These are phyloP conservation scores for Beauveria medogensis DNA, from an alignment of 2,329 filamentous ascomycete species.

Conservation along the genomic window DNA sequence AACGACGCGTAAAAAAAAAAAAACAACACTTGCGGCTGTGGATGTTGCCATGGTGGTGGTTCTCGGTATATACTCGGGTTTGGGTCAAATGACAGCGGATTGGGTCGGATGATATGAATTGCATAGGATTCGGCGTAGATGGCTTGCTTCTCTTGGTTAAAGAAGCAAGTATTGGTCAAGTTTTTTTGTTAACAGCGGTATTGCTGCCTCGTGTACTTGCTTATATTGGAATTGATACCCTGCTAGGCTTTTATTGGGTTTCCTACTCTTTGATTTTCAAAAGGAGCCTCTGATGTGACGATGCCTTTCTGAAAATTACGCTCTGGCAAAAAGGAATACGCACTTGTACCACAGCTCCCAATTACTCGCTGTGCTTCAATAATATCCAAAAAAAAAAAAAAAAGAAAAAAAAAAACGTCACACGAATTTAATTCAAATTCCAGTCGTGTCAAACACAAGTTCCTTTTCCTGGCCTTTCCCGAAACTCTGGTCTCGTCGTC, in stretches of 20 bases:
- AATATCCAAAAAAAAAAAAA: too few species aligned
- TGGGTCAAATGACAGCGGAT: too few species aligned
- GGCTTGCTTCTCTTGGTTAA: background rate
- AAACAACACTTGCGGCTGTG: too few species aligned
- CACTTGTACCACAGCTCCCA: background rate
- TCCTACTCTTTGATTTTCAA: background rate
- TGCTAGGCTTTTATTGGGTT: background rate
- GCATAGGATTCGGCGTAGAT: background rate
- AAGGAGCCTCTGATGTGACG: background rate
- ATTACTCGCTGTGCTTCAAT: background rate
- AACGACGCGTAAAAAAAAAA: constrained; percentile 16
- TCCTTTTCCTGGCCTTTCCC: background rate
- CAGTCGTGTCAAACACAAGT: background rate
- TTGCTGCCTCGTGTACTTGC: background rate
- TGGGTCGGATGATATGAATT: background rate
- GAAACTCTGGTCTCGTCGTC: background rate
- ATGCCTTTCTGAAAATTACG: too few species aligned
- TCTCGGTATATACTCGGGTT: too few species aligned
- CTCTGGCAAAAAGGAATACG: too few species aligned
- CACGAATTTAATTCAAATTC: too few species aligned
- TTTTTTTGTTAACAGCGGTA: background rate
- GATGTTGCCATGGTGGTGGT: too few species aligned
- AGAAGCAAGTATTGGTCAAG: constrained; percentile 14
- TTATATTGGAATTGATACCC: background rate
- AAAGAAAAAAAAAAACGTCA: too few species aligned